Evolutionary conservation across 768 basidiomycete genomes (phyloP), one percentile per base, ranked within the genome.

Genomic region (Tulasnella sp.): DNA sequence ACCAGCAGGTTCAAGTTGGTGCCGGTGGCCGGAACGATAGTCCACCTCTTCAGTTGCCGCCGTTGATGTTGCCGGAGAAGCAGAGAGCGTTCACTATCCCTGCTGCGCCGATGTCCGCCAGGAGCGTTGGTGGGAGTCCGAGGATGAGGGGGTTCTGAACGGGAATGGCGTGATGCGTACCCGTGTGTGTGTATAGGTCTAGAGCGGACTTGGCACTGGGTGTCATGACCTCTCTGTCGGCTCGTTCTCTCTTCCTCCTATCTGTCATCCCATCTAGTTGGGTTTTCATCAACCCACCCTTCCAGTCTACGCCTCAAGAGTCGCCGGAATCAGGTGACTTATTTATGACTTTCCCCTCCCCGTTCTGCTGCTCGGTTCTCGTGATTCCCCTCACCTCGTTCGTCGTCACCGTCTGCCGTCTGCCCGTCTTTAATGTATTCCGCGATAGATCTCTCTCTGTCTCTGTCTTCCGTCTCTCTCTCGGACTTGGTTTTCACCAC

Each of bases 21-120:
- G 54, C n/a, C 54, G 54, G n/a, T 12, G 54, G 54, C n/a, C 22
- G 54, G 29, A 58, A 58, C 54, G 71, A 72, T 14, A 72, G 71
- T 29, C 71, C 71, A 22, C 71, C 71, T 14, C 29, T 72, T 17
- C 12, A n/a, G 22, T 25, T 72, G 19, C 71, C 71, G 39, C 71
- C 71, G 71, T n/a, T 72, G 39, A n/a, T 72, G 15, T 38, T 72
- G 71, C 68, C 68, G 68, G 68, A 72, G 22, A 58, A 58, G 54
- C 54, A 58, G 54, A 58, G 54, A 12, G 54, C 54, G 54, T 58
- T 58, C 8, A 58, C 54, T 3, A 58, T 58, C 54, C 54, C 54
- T n/a, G 54, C 54, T n/a, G 54, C 54, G 11, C 54, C 54, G 6
- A 29, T 58, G 54, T 58, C 54, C 17, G 54, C 29, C 12, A 17